Base-by-base conservation (phyloP, 768 basidiomycete genomes). In the Pisolithus marmoratus region DNA sequence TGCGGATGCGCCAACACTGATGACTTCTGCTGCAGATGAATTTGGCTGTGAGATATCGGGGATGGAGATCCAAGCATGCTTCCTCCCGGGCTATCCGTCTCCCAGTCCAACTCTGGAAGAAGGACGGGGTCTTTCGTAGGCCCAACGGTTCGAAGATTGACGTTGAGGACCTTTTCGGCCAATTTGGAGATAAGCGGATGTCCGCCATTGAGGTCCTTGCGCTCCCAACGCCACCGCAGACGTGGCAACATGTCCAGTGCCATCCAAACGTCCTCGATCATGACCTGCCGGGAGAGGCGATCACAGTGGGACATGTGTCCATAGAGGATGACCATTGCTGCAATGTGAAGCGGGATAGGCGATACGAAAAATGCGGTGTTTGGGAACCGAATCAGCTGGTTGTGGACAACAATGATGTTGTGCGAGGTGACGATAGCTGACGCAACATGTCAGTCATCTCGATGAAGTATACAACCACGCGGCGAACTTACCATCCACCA, bases 201-300 rank as follows among this genome's bases (percentile, higher is more conserved):
- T 2, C 83, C 84, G 41, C 87, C 87, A 41, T 83, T 83, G 50
- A 81, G 68, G 62, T 92, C 90, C 64, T 85, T 90, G 48, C 90
- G 81, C 62, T 90, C 88, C 90, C 90, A 93, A 55, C 90, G 83
- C 90, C 90, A 93, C 47, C 90, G 83, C 79, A 92, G 87, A 29
- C 84, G 84, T 2, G 90, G 90, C 11, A 92, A 80, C 82, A 91
- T 87, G 65, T 91, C 85, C 20, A 93, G 81, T 26, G 90, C 90
- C 65, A 89, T 80, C 83, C 86, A 88, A 36, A 93, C 79, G 60
- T 93, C 90, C 67, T 91, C 86, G 26, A 88, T 72, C 37, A 85
- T 88, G 37, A 81, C 79, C 51, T 82, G 73, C 38, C 74, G 76
- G 2, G 84, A 68, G 24, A 90, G 75, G 38, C 77, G 78, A 24